Evolutionary conservation across 1,139 yeast species (phyloP), one percentile per base, ranked within the genome.

Genomic region (Komagataea norvegica): DNA sequence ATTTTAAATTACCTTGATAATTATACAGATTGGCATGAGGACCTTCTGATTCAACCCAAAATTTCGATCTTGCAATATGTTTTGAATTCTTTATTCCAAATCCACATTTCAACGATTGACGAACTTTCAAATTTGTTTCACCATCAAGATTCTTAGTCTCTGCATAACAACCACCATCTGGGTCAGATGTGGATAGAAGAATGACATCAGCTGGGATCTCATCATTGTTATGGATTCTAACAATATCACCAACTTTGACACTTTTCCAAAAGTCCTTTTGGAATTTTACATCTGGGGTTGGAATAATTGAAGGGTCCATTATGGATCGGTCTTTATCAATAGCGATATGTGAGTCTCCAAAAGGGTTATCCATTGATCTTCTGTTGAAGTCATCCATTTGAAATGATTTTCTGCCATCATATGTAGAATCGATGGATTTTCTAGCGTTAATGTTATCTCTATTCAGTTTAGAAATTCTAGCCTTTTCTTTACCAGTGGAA

Each of bases 61-160:
- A 86, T 53, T 77, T 77, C 28, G 87, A 70, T 50, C 78, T 73
- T 33, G 80, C 80, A 44, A 89, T 71, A 55, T 89, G 96, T 29
- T 70, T 66, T 1, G 93, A 70, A 51, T 77, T 87, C 50, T 70
- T 73, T 38, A 86, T 66, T 6, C 65, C 59, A 26, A 77, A 73
- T 19, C 94, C 88, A 51, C 86, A 77, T 42, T 77, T 74, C 40
- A 91, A 64, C 8, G 94, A 79, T 47, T 78, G 80, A 44, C 88
- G 82, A 34, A 77, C 76, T 60, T 91, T 91, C 57, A 91, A 69
- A 57, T 91, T 91, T 2, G 97, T 87, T 62, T 91, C 98, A 59
- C 98, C 98, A 62, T 91, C 98, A 53, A 91, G 72, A 59, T 91
- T 91, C 57, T 88, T 89, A 1, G 98, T 91, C 61, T 91, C 98